phyloP scores from a whole-genome alignment of 192 early-diverging fungal species.

The Rhizophlyctis rosea region DNA sequence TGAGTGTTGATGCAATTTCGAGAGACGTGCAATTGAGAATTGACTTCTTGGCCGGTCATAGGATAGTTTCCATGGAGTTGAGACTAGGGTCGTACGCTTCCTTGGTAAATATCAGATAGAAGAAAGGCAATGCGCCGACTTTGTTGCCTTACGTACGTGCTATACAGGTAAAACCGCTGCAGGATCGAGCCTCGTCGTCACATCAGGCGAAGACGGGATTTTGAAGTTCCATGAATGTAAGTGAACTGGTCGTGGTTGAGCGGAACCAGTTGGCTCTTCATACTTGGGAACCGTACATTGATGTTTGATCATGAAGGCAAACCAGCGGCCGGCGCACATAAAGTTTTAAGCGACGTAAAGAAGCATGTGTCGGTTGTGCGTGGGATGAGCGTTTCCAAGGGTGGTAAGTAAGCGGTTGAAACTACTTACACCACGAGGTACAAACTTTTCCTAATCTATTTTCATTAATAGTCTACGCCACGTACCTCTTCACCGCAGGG shows the following conservation, averaged over 20 bases:
- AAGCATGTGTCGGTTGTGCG: slow-evolving; percentile 58
- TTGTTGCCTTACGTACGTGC: background rate
- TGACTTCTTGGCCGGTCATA: too few species aligned
- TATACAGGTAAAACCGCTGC: too few species aligned
- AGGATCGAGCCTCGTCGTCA: slow-evolving; percentile 10
- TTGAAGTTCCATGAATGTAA: slow-evolving; percentile 28
- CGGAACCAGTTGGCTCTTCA: background rate
- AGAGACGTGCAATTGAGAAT: too few species aligned
- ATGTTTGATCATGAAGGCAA: too few species aligned
- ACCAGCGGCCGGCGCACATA: too few species aligned
- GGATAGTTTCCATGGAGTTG: slow-evolving; percentile 60
- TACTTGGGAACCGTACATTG: background rate
- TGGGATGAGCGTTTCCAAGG: slow-evolving; percentile 39
- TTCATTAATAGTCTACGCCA: too few species aligned
- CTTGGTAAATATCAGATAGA: slow-evolving; percentile 11
- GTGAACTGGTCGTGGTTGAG: background rate
- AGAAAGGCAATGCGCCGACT: slow-evolving; percentile 9
- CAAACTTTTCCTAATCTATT: too few species aligned
- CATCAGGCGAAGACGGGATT: slow-evolving; percentile 35
- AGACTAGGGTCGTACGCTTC: slow-evolving; percentile 56
- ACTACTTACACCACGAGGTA: too few species aligned
- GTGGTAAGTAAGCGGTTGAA: slow-evolving; percentile 32
- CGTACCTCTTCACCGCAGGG: slow-evolving; percentile 58
- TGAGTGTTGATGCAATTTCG: too few species aligned
- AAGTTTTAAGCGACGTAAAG: too few species aligned